These are phyloP conservation scores for Ceratobasidium sp. DNA, from an alignment of 1,284 basidiomycete species.

Conservation along the genomic window DNA sequence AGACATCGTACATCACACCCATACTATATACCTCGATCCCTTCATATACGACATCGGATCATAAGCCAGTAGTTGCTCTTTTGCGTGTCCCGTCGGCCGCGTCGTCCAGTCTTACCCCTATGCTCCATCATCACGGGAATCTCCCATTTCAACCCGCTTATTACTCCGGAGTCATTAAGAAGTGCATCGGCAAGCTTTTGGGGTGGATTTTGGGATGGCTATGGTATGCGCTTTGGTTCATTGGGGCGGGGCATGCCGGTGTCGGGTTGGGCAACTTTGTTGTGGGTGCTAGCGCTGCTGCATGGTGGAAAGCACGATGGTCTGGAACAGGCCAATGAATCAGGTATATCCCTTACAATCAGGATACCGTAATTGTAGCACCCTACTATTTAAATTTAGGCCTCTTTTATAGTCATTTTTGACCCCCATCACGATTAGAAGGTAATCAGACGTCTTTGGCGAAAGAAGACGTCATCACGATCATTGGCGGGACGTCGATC, in stretches of 20 bases:
- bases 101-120: conserved; percentile 44
- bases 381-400: too few relatives aligned
- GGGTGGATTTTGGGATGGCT: conserved; percentile 74
- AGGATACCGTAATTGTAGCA: too few relatives aligned
- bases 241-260: conserved; percentile 74
- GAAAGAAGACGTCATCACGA: not conserved
- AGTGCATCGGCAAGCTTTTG: conserved; percentile 64
- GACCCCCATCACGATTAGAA: not conserved
- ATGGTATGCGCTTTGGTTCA: conserved; percentile 73
- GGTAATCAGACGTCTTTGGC: not conserved
- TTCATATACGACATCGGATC: conserved; percentile 77
- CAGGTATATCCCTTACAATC: too few relatives aligned
- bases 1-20: conserved; percentile 64
- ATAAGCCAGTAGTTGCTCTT: conserved; percentile 73
- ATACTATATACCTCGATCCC: conserved; percentile 75
- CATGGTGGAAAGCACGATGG: conserved; percentile 40
- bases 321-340: not conserved
- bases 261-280: conserved; percentile 72
- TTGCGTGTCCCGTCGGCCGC: conserved; percentile 59
- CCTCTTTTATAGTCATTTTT: too few relatives aligned
- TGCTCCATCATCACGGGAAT: conserved; percentile 51
- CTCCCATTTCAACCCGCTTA: conserved; percentile 16
- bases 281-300: conserved; percentile 54
- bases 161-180: conserved; percentile 55
- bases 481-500: not conserved